Percentiles rank a stretch among this genome's conserved stretches.
phyloP scores from a whole-genome alignment of 805 yeast species.

The Myxozyma nipponensis region DNA sequence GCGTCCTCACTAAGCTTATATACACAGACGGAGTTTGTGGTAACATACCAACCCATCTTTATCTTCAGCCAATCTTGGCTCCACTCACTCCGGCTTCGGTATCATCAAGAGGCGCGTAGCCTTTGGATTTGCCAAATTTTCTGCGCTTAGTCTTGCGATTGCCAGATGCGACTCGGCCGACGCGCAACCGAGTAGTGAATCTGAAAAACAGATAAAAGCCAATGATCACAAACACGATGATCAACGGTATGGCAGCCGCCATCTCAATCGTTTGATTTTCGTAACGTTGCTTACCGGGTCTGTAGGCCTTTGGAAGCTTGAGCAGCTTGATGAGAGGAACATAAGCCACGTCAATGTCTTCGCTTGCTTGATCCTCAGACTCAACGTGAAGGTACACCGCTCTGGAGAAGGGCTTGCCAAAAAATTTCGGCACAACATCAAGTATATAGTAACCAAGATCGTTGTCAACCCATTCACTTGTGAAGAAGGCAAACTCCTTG shows the following conservation, averaged over 20 bases:
- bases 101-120: background rate
- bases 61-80: background rate
- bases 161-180: too few species aligned
- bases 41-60: too few species aligned
- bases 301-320: conserved; percentile 12
- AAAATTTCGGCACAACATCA: conserved; percentile 60
- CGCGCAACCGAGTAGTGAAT: conserved; percentile 20
- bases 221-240: conserved; percentile 13
- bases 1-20: too few species aligned
- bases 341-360: conserved; percentile 27
- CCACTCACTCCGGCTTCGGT: conserved; percentile 2
- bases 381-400: conserved; percentile 67
- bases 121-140: background rate
- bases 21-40: too few species aligned
- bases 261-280: conserved; percentile 24
- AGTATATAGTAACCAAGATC: conserved; percentile 63
- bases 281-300: conserved; percentile 24
- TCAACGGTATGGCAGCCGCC: conserved; percentile 26
- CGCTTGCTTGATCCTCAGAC: conserved; percentile 23
- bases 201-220: conserved; percentile 21
- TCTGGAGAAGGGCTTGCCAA: conserved; percentile 50
- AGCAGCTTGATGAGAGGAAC: conserved; percentile 23
- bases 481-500: conserved; percentile 48
- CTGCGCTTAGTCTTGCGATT: conserved; percentile 1
- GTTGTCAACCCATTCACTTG: conserved; percentile 67